phyloP scores from a whole-genome alignment of 23 red algal species.

The Gracilariopsis chorda region DNA sequence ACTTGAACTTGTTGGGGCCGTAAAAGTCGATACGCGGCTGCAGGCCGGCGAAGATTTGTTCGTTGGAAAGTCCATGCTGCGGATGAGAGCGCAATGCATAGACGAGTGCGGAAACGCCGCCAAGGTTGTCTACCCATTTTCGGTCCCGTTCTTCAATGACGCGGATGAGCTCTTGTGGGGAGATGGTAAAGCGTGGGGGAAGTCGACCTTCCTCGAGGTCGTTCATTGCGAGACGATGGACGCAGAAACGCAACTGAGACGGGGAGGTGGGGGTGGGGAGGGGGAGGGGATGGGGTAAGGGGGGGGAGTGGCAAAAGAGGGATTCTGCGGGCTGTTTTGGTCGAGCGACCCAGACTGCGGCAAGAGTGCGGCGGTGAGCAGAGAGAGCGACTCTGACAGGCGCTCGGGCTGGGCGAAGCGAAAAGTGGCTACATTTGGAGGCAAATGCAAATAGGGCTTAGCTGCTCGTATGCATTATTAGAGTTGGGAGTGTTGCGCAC shows the following conservation, averaged over 20 bases:
- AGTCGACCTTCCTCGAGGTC: constrained; percentile 2
- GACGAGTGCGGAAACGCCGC: constrained; percentile 35
- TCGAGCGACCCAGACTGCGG: too few relatives aligned
- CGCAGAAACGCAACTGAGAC: neutral
- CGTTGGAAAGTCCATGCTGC: constrained; percentile 17
- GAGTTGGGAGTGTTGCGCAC: too few relatives aligned
- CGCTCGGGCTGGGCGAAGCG: too few relatives aligned
- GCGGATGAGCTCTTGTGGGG: constrained; percentile 33
- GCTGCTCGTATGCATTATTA: too few relatives aligned
- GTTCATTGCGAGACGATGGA: neutral
- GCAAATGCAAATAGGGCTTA: too few relatives aligned
- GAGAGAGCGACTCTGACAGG: too few relatives aligned
- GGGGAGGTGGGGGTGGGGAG: neutral
- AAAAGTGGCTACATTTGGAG: too few relatives aligned
- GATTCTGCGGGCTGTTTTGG: too few relatives aligned
- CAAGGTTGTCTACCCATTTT: neutral
- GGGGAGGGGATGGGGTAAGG: neutral
- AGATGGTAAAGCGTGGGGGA: constrained; percentile 30
- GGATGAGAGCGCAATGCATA: neutral
- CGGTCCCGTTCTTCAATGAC: constrained; percentile 60
- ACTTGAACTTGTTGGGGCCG: constrained; percentile 78
- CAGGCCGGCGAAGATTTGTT: constrained; percentile 25
- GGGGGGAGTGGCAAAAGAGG: neutral
- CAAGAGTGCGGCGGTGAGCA: too few relatives aligned
- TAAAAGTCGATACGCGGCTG: constrained; percentile 30